phyloP scores from a whole-genome alignment of 73 alveolate genomes.

The Paramecium sexaurelia region DNA sequence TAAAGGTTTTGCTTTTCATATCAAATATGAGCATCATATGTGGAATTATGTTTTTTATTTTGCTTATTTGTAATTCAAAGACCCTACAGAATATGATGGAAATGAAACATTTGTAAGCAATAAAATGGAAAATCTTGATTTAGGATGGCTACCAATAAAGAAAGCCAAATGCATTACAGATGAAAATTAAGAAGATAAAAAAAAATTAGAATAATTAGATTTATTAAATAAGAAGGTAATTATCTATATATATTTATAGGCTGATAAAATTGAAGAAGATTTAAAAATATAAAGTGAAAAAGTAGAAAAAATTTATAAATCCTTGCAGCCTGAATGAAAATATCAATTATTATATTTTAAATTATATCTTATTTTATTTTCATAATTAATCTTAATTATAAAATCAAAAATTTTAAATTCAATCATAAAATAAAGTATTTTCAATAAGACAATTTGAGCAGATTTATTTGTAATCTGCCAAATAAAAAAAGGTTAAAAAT shows the following conservation, averaged over 20 bases:
- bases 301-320: slow-evolving; percentile 1
- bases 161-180: slow-evolving; percentile 41
- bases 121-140: slow-evolving; percentile 78
- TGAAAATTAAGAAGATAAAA: slow-evolving; percentile 50
- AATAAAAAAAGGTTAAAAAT: too few species aligned
- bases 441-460: too few species aligned
- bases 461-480: too few species aligned
- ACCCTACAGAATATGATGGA: slow-evolving; percentile 90
- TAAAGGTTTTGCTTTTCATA: slow-evolving; percentile 75
- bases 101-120: slow-evolving; percentile 89
- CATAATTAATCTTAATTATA: too few species aligned
- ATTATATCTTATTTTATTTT: too few species aligned
- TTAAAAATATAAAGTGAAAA: not conserved
- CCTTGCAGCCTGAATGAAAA: not conserved
- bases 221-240: slow-evolving; percentile 6
- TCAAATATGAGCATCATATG: slow-evolving; percentile 78
- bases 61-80: slow-evolving; percentile 88
- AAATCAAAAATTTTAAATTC: too few species aligned
- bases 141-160: slow-evolving; percentile 93
- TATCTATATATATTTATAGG: not conserved
- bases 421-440: too few species aligned
- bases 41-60: slow-evolving; percentile 92
- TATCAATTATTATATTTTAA: too few species aligned
- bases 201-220: slow-evolving; percentile 13
- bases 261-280: not conserved